A percentile compares a stretch with the other conserved stretches of the same genome.
Evolutionary conservation across 1,284 basidiomycete species (phyloP).

Genomic region (Sporisorium graminicola): DNA sequence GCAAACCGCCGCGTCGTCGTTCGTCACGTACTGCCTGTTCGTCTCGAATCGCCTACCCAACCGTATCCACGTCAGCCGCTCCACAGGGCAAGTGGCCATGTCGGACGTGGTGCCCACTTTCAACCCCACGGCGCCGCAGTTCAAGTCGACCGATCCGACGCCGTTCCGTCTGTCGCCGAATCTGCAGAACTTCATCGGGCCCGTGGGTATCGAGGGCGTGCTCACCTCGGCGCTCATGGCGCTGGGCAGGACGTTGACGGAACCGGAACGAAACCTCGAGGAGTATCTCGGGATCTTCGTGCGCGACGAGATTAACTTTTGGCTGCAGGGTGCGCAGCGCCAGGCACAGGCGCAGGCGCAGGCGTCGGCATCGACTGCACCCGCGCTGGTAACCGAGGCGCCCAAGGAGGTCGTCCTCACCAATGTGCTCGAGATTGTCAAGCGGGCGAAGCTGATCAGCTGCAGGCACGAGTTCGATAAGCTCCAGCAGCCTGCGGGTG

Average conservation of each 20-base stretch:
- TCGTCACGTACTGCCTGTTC: constrained; percentile 91
- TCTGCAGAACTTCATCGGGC: constrained; percentile 92
- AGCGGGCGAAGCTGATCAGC: constrained; percentile 84
- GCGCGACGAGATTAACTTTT: constrained; percentile 88
- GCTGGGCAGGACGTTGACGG: constrained; percentile 87
- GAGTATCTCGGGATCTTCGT: constrained; percentile 89
- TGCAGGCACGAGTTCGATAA: constrained; percentile 86
- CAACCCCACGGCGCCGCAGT: constrained; percentile 77
- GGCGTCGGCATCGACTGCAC: constrained; percentile 7
- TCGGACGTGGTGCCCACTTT: constrained; percentile 67
- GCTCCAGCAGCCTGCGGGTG: constrained; percentile 21
- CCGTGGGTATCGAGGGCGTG: constrained; percentile 89
- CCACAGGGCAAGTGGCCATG: constrained; percentile 69
- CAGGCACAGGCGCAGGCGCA: constrained; percentile 36
- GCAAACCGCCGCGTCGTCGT: constrained; percentile 88
- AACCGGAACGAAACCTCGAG: constrained; percentile 91
- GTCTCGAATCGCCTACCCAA: constrained; percentile 85
- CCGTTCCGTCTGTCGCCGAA: constrained; percentile 98
- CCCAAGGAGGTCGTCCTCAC: constrained; percentile 78
- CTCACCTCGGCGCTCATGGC: constrained; percentile 89
- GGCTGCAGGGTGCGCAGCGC: constrained; percentile 71
- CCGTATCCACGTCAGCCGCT: constrained; percentile 88
- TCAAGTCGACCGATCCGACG: constrained; percentile 84
- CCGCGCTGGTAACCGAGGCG: constrained; percentile 49
- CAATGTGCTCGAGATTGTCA: constrained; percentile 85